Evolutionary conservation across 768 basidiomycete species (phyloP).

Genomic region (Leccinum disarticulatum): DNA sequence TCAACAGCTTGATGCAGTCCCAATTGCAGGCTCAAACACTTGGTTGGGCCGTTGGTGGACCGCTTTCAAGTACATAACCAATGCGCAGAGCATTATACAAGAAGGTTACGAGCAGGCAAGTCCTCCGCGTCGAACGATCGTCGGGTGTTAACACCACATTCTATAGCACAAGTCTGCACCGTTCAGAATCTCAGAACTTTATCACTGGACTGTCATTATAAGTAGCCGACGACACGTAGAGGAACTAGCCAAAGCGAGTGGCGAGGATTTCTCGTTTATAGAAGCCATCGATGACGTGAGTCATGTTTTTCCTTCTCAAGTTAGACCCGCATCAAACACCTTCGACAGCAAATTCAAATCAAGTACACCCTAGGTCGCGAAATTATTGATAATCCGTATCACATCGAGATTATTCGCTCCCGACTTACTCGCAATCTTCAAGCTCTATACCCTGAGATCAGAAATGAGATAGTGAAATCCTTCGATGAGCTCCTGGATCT

Average conservation of each 20-base stretch:
- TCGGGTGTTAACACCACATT: background rate
- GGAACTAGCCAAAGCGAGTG: constrained; percentile 40
- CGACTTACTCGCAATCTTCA: constrained; percentile 40
- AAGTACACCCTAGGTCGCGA: constrained; percentile 37
- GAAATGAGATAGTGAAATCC: constrained; percentile 42
- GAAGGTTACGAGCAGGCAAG: constrained; percentile 34
- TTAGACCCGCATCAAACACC: background rate
- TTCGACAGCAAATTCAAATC: constrained; percentile 35
- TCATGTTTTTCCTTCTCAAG: too few species aligned
- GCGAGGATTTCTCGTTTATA: constrained; percentile 36
- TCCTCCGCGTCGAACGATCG: background rate
- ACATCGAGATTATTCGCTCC: constrained; percentile 27
- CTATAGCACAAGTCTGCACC: constrained; percentile 26
- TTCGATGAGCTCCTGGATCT: constrained; percentile 20
- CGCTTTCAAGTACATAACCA: constrained; percentile 15
- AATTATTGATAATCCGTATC: constrained; percentile 16
- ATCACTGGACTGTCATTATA: constrained; percentile 43
- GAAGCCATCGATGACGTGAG: constrained; percentile 35
- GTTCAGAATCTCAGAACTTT: constrained; percentile 32
- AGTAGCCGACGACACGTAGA: constrained; percentile 33
- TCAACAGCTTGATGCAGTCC: constrained; percentile 30
- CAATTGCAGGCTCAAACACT: constrained; percentile 26
- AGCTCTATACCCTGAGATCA: constrained; percentile 39
- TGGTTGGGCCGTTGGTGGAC: constrained; percentile 30
- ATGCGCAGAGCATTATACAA: constrained; percentile 25